Evolutionary conservation across 805 yeast species (phyloP), one percentile per base, ranked within the genome.

Genomic region (Millerozyma acaciae): DNA sequence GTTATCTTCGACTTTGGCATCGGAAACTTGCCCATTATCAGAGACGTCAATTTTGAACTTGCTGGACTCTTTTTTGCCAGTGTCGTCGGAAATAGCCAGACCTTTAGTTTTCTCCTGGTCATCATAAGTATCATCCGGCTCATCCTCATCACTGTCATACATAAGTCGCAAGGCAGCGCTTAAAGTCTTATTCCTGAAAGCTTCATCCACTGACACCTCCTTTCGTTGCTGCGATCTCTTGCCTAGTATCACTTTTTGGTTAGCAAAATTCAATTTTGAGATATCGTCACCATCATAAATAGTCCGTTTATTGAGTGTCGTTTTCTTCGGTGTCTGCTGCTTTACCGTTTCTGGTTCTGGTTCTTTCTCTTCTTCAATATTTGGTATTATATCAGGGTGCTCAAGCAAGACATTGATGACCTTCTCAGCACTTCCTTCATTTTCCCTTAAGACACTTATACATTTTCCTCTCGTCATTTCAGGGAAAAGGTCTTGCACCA

Each of bases 131-230:
- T 84, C 95, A 50, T 86, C 96, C 3, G 82, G 78, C 46, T 86
- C 95, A 53, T 85, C 95, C 43, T 86, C 95, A 47, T 85, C 90
- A 6, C 77, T 70, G 27, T 81, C 82, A 44, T 83, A 81, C 40
- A 84, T 59, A 40, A 83, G 53, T 26, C 76, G 61, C 41, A 84
- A 55, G 1, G 89, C 88, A 15, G 76, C 70, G 0, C 70, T 59
- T 26, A 83, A 53, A 0, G 84, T 78, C 42, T 65, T 73, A 47
- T 79, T 73, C 46, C 71, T 74, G n/a, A 75, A 47, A 19, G 72
- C 75, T 35, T 65, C 72, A 8, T 43, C 20, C 4, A 42, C 17
- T 17, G 45, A 20, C 17, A 38, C 19, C 21, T 40, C 33, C 16
- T 38, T 28, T n/a, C 39, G 30, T 18, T 38, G 37, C 15, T 33